Percentiles rank a stretch among this genome's conserved stretches.
These are phyloP conservation scores for Malassezia globosa DNA, from an alignment of 1,284 basidiomycete species.

Conservation along the genomic window DNA sequence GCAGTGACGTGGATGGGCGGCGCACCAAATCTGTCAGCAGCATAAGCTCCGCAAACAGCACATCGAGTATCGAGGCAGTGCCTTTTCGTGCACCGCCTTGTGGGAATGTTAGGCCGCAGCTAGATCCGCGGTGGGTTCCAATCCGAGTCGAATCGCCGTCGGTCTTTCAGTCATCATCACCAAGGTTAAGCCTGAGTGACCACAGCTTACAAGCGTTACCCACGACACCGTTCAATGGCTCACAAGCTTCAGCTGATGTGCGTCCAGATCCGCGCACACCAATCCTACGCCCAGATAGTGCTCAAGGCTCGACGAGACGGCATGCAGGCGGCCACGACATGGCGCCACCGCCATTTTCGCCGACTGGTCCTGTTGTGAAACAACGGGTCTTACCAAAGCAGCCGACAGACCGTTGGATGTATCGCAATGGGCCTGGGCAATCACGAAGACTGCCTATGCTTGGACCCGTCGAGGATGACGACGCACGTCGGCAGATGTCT, in stretches of 20 bases:
- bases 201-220: too few relatives aligned
- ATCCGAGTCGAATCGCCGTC: too few relatives aligned
- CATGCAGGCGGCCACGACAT: too few relatives aligned
- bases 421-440: slow-evolving; percentile 36
- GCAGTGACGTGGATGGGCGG: slow-evolving; percentile 17
- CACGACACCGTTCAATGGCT: too few relatives aligned
- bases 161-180: too few relatives aligned
- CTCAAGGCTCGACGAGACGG: too few relatives aligned
- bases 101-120: too few relatives aligned
- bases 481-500: not conserved
- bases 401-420: slow-evolving; percentile 32
- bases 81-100: slow-evolving; percentile 42
- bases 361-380: not conserved
- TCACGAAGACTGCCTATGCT: slow-evolving; percentile 7
- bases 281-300: too few relatives aligned
- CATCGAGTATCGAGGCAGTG: slow-evolving; percentile 40
- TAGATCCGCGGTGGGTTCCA: too few relatives aligned
- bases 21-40: slow-evolving; percentile 41
- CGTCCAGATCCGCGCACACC: too few relatives aligned
- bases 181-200: too few relatives aligned
- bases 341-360: not conserved
- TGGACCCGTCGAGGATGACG: not conserved
- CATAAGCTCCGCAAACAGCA: slow-evolving; percentile 40
- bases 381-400: slow-evolving; percentile 23
- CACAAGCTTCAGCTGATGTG: too few relatives aligned